Evolutionary conservation across 495 filamentous ascomycete genomes (phyloP).

Genomic region (Penicillium subrubescens): DNA sequence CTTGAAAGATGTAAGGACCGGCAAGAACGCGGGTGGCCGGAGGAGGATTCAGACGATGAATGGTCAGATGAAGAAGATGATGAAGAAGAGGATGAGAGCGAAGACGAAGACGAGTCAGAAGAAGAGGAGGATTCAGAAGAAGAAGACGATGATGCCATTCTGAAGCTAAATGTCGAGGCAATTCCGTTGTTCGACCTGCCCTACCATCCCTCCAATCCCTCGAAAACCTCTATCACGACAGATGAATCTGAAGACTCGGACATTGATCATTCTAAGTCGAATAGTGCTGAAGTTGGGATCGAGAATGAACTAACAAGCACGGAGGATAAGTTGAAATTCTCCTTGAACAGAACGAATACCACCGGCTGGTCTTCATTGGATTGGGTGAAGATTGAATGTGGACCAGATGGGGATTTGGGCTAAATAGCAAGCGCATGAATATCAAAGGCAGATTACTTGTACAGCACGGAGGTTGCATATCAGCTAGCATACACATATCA

Average conservation of each 20-base stretch:
- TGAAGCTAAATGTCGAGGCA: neutral
- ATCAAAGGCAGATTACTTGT: neutral
- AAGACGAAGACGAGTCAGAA: neutral
- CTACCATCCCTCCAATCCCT: neutral
- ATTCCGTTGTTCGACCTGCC: neutral
- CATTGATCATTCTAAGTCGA: neutral
- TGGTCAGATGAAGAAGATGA: neutral
- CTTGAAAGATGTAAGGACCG: neutral
- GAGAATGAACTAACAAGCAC: neutral
- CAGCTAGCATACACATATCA: neutral
- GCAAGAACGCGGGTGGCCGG: neutral
- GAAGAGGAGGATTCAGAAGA: neutral
- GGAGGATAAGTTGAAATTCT: neutral
- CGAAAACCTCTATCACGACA: neutral
- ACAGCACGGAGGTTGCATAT: neutral
- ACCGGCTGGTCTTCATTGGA: neutral
- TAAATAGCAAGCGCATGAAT: neutral
- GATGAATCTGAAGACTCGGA: neutral
- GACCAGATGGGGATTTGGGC: neutral
- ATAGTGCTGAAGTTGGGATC: neutral
- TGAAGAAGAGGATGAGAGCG: neutral
- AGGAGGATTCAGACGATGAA: neutral
- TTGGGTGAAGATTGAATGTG: conserved; percentile 1
- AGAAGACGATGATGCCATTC: neutral
- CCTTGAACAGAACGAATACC: neutral